Conservation (phyloP, 371 early-diverging fungal genomes). For the Dipsacomyces acuminosporus region DNA sequence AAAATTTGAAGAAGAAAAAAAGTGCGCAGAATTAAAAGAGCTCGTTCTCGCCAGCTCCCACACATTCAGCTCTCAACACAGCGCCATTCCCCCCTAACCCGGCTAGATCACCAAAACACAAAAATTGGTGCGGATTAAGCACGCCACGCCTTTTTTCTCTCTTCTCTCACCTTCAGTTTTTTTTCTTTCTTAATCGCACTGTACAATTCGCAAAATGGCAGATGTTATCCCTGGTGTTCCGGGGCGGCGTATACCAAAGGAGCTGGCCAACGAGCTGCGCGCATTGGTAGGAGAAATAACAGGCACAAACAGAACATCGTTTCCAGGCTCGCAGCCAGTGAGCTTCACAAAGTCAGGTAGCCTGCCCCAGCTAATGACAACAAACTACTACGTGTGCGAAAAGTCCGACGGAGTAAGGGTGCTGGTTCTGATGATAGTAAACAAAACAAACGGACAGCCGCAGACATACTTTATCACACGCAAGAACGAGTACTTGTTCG, state of each 20-base stretch:
- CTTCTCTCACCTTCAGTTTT: too few species aligned
- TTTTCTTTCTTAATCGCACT: too few species aligned
- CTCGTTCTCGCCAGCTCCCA: too few species aligned
- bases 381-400: constrained; percentile 90
- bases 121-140: too few species aligned
- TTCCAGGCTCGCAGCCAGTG: constrained; percentile 95
- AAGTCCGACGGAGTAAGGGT: constrained; percentile 97
- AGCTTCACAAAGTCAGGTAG: constrained; percentile 72
- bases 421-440: constrained; percentile 60
- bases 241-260: constrained; percentile 34
- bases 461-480: constrained; percentile 26
- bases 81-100: too few species aligned
- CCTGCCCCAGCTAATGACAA: constrained; percentile 5
- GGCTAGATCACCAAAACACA: too few species aligned
- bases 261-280: constrained; percentile 38
- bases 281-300: constrained; percentile 29
- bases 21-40: too few species aligned
- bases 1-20: too few species aligned
- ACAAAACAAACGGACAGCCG: constrained; percentile 19
- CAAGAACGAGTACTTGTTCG: constrained; percentile 71
- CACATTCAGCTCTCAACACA: too few species aligned
- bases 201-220: constrained; percentile 39
- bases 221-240: constrained; percentile 50
- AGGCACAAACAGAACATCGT: constrained; percentile 21
- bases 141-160: too few species aligned